Base-by-base conservation (phyloP, 805 yeast genomes). In the Wickerhamomyces rabaulensis region DNA sequence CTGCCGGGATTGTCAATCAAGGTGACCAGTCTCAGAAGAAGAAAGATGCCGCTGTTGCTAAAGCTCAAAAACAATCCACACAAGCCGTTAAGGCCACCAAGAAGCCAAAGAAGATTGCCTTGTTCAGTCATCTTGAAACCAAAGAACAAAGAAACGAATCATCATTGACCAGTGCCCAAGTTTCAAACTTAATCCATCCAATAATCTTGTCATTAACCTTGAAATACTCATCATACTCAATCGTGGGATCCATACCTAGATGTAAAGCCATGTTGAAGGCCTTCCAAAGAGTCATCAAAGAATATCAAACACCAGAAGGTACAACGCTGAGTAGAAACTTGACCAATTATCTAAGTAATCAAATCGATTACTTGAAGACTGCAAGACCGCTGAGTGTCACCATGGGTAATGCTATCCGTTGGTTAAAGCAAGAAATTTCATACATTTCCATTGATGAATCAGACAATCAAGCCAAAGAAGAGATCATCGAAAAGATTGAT, bases 321-420 rank as follows among this genome's bases (percentile, higher is more conserved):
- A 84, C 94, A 9, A 83, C 95, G 1, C 73, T 94, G 56, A 82
- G 91, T 31, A 82, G 99, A 70, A 87, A 91, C 66, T 75, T 94
- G 58, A 89, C 97, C 0, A 82, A 84, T 27, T 92, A 90, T 64
- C 73, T 94, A 48, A 82, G 95, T 10, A 88, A 86, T 60, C 99
- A 94, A 67, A 94, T 94, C 53, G 99, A 92, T 63, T 88, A 86
- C 55, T 71, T 94, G 56, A 92, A 88, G 58, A 80, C 88, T 9
- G 91, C 97, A 3, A 79, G 99, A 52, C 97, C 98, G 1, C 73
- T 94, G 42, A 82, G 94, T 46, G 87, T 91, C 2, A 79, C 96
- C 1, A 94, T 94, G 99, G 99, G 99, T 45, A 94, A 91, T 69
- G 92, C 97, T 3, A 94, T 94, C 54, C 80, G 99, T 58, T 91